Base-by-base conservation (phyloP, 441 rosid species). In the Erodium texanum region DNA sequence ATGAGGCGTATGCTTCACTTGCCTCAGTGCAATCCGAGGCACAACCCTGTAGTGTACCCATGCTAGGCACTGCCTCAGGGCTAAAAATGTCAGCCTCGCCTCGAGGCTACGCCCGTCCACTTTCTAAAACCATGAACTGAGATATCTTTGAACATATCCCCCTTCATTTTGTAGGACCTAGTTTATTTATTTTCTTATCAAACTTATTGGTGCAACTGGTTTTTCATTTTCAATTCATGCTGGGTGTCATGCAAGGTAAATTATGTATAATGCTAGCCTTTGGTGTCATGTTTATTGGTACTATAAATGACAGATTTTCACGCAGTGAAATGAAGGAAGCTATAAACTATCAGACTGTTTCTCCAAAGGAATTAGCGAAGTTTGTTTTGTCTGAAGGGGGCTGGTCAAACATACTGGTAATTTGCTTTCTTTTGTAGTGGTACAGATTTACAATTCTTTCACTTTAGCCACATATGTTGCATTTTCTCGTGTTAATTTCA, bases 391-490 rank as follows among this genome's bases (percentile, higher is more conserved):
- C 80, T 68, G 80, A 81, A 74, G 92, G 89, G 67, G 89, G 93
- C 71, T 94, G 93, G 96, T 84, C 94, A 36, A 82, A 88, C 73
- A 74, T 89, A 63, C 80, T 94, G 88, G 97, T 92, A 79, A 62
- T 32, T 23, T 65, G 32, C 62, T 68, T 71, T 70, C 66, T 54
- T 56, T 27, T 52, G 0, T 50, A 32, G 34, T 20, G 36, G 2
- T 66, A 15, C 29, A 27, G 14, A 9, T 34, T 58, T 59, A 12
- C 20, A 23, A n/a, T 72, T 10, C 45, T 16, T 62, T 24, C 16
- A 54, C 50, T 66, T 71, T 34, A 48, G 29, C 27, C 5, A 18
- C 15, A 24, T 64, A 23, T 32, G 27, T 58, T 71, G 41, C 59
- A 5, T 52, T 27, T 24, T n/a, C 0, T 19, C 1, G 15, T 61